Conservation (phyloP, 2,329 filamentous ascomycete species). For the Cladosporium sphaerospermum region DNA sequence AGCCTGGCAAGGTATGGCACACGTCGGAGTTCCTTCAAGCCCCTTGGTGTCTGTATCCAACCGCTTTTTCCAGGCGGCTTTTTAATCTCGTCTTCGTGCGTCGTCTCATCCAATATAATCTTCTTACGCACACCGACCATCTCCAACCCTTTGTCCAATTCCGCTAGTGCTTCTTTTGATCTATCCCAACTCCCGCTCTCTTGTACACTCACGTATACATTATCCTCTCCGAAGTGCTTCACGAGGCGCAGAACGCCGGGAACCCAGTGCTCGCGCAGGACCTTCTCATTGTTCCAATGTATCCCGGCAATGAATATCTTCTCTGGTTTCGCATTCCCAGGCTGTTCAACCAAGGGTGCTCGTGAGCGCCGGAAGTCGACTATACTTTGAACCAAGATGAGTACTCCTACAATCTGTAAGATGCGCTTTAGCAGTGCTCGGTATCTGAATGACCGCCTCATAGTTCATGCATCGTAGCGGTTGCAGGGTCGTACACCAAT, state of each 20-base stretch:
- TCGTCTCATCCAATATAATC: conserved; percentile 53
- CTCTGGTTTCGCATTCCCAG: not conserved
- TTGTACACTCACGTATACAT: conserved; percentile 61
- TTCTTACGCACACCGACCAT: conserved; percentile 47
- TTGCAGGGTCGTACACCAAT: too few relatives aligned
- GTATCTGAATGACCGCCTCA: conserved; percentile 5
- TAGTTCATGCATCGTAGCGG: not conserved
- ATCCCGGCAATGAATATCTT: conserved; percentile 61
- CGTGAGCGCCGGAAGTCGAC: conserved; percentile 4
- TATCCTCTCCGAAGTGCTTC: conserved; percentile 52
- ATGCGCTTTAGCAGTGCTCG: conserved; percentile 8
- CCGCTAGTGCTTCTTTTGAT: conserved; percentile 55
- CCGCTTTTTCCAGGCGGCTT: conserved; percentile 46
- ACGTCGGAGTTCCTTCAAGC: conserved; percentile 52
- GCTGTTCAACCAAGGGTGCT: not conserved
- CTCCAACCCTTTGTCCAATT: conserved; percentile 51
- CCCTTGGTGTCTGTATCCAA: conserved; percentile 56
- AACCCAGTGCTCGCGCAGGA: conserved; percentile 59
- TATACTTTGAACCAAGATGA: conserved; percentile 6
- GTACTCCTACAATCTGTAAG: conserved; percentile 1
- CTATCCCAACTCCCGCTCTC: conserved; percentile 66
- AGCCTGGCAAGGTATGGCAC: conserved; percentile 63
- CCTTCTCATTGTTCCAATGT: conserved; percentile 60
- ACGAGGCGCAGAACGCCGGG: conserved; percentile 53
- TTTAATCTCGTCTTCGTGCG: conserved; percentile 52